Evolutionary conservation across 2,329 filamentous ascomycete species (phyloP).

Genomic region (Escovopsis weberi): DNA sequence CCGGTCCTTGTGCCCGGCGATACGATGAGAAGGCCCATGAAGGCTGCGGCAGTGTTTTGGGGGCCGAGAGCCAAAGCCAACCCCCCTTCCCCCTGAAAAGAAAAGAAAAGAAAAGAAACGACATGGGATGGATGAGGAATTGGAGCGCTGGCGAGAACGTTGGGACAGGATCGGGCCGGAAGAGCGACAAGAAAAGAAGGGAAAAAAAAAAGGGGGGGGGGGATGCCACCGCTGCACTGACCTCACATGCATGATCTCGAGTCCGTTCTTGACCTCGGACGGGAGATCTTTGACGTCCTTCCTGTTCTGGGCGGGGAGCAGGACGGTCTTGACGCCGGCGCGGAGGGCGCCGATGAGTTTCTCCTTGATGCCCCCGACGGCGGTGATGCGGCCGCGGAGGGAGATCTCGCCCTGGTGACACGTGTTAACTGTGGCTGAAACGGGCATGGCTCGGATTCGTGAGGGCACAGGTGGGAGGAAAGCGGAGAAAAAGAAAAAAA

Average conservation of each 20-base stretch:
- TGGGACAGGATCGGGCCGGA: too few species aligned
- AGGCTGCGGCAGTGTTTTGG: too few species aligned
- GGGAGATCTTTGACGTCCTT: constrained; percentile 90
- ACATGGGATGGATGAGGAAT: too few species aligned
- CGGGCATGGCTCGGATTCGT: constrained; percentile 5
- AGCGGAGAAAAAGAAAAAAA: constrained; percentile 2
- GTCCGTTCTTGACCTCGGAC: constrained; percentile 69
- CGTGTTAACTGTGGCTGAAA: constrained; percentile 13
- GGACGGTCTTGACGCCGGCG: constrained; percentile 85
- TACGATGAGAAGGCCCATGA: too few species aligned
- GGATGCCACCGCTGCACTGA: constrained; percentile 22
- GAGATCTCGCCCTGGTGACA: constrained; percentile 48
- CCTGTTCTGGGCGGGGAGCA: constrained; percentile 74
- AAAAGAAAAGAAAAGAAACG: too few species aligned
- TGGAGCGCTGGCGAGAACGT: too few species aligned
- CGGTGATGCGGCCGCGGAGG: constrained; percentile 77
- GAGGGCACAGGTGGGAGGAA: constrained; percentile 4
- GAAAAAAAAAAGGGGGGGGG: not conserved
- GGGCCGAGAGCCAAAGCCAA: too few species aligned
- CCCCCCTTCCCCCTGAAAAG: too few species aligned
- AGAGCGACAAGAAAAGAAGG: too few species aligned
- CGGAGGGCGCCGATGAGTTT: constrained; percentile 90
- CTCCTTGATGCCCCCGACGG: constrained; percentile 96
- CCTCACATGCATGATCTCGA: constrained; percentile 83
- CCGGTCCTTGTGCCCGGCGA: too few species aligned